Conservation (phyloP, 2,329 filamentous ascomycete species). For the Apiospora aurea region DNA sequence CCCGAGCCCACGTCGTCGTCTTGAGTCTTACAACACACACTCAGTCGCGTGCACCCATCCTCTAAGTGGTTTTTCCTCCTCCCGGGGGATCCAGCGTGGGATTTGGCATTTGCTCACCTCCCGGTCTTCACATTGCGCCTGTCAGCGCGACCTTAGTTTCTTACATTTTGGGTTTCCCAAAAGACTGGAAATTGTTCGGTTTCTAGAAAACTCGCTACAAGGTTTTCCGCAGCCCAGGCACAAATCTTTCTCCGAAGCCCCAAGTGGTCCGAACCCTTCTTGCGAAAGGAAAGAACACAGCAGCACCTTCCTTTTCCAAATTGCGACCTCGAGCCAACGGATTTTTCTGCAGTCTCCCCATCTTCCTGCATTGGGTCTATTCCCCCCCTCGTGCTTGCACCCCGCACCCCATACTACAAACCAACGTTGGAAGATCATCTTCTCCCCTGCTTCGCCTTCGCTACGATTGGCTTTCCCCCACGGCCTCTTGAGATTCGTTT, state of each 20-base stretch:
- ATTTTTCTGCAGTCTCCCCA: slow-evolving; percentile 1
- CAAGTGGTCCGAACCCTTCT: slow-evolving; percentile 11
- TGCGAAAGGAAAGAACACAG: not conserved
- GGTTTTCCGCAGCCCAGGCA: slow-evolving; percentile 18
- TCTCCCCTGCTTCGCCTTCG: slow-evolving; percentile 1
- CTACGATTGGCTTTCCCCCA: slow-evolving; percentile 13
- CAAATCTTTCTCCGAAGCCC: slow-evolving; percentile 11
- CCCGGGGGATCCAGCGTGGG: not conserved
- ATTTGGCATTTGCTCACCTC: slow-evolving; percentile 15
- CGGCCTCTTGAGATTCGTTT: slow-evolving; percentile 11
- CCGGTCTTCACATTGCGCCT: not conserved
- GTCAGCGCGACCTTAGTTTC: not conserved
- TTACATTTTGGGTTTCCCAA: slow-evolving; percentile 7
- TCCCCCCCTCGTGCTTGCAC: not conserved
- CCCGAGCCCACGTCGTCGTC: slow-evolving; percentile 22
- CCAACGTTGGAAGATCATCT: slow-evolving; percentile 7
- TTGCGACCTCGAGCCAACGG: slow-evolving; percentile 16
- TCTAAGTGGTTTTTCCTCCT: not conserved
- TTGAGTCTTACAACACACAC: slow-evolving; percentile 18
- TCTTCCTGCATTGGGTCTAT: slow-evolving; percentile 8
- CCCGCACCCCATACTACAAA: slow-evolving; percentile 20
- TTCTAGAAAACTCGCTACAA: not conserved
- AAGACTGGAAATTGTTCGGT: not conserved
- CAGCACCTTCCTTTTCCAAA: slow-evolving; percentile 3
- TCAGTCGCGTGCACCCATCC: slow-evolving; percentile 5